Percentiles rank a stretch among this genome's conserved stretches.
phyloP scores from a whole-genome alignment of 306 rosid genomes.

The Hylodesmum podocarpum region DNA sequence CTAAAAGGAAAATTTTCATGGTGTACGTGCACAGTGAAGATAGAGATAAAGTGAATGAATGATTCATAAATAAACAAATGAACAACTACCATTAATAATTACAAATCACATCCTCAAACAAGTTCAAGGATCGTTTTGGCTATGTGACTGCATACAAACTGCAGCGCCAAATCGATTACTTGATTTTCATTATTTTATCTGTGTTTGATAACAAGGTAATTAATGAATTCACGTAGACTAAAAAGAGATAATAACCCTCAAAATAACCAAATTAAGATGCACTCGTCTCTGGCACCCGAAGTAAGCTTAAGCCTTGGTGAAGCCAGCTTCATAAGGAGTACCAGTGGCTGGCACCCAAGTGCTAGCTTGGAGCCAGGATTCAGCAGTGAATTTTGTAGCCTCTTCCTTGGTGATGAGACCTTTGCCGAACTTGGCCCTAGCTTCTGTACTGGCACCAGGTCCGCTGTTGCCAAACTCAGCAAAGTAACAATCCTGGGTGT shows the following conservation, averaged over 20 bases:
- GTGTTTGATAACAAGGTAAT: no score
- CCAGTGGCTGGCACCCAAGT: slow-evolving; percentile 36
- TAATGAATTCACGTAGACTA: neutral
- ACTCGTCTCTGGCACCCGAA: no score
- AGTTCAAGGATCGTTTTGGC: neutral
- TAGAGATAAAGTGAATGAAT: neutral
- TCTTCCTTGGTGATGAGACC: slow-evolving; percentile 31
- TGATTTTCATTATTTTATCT: no score
- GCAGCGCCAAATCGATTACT: neutral
- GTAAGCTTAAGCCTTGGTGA: neutral
- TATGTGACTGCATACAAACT: neutral
- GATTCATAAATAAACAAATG: neutral
- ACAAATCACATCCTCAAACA: neutral
- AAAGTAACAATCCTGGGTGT: slow-evolving; percentile 34
- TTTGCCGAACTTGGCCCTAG: slow-evolving; percentile 46
- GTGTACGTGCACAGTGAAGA: no score
- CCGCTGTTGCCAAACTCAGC: slow-evolving; percentile 62
- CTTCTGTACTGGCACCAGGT: slow-evolving; percentile 38
- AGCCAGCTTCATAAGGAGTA: slow-evolving; percentile 6
- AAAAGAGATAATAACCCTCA: neutral
- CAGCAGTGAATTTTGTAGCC: slow-evolving; percentile 43
- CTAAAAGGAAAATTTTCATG: no score
- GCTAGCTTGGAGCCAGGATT: slow-evolving; percentile 23
- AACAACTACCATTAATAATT: neutral
- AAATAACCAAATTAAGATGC: no score